A percentile compares a stretch with the other conserved stretches of the same genome.
Conservation (phyloP, 257 asterid species). For the Oldenlandia corymbosa region DNA sequence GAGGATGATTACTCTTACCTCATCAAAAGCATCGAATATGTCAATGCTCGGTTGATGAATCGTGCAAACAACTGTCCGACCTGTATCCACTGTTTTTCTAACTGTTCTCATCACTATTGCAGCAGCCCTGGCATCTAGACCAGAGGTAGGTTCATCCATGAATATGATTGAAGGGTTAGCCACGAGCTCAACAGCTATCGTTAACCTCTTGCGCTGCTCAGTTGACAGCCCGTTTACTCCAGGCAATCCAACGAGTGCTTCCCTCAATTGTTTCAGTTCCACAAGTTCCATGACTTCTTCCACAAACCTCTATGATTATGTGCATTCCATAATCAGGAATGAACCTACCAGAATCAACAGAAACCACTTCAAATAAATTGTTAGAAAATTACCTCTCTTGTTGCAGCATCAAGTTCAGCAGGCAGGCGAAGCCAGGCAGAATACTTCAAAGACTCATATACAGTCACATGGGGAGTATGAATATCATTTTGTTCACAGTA, state of each 20-base stretch:
- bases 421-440: slow-evolving; percentile 88
- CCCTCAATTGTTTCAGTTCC: slow-evolving; percentile 50
- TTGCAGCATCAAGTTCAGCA: slow-evolving; percentile 50
- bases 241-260: slow-evolving; percentile 81
- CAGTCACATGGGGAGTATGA: slow-evolving; percentile 86
- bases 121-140: slow-evolving; percentile 90
- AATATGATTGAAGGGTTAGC: slow-evolving; percentile 88
- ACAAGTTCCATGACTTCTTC: slow-evolving; percentile 83
- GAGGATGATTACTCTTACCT: too few relatives aligned
- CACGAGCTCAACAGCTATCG: slow-evolving; percentile 83
- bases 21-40: slow-evolving; percentile 85
- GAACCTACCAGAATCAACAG: neutral
- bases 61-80: slow-evolving; percentile 89
- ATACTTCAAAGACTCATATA: slow-evolving; percentile 67
- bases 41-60: slow-evolving; percentile 93
- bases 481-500: slow-evolving; percentile 88
- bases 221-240: slow-evolving; percentile 79
- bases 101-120: slow-evolving; percentile 95
- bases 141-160: slow-evolving; percentile 98
- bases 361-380: too few relatives aligned
- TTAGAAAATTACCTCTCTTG: slow-evolving; percentile 46
- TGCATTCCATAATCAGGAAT: neutral
- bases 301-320: slow-evolving; percentile 53
- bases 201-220: slow-evolving; percentile 81
- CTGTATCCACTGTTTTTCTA: slow-evolving; percentile 86